These are phyloP conservation scores for Ascosphaera apis DNA, from an alignment of 2,329 filamentous ascomycete species.

Conservation along the genomic window DNA sequence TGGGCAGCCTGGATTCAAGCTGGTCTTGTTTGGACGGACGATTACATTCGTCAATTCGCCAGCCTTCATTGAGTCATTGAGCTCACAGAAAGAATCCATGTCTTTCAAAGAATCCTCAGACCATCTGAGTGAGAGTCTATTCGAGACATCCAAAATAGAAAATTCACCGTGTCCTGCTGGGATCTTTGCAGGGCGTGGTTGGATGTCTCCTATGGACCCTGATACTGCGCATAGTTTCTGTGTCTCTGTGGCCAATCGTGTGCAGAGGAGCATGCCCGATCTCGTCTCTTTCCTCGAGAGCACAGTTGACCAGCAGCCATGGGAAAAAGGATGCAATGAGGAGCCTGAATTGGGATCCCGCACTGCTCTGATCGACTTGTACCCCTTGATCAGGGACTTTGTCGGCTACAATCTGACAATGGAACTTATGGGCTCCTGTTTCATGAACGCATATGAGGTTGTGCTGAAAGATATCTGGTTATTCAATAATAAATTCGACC, in stretches of 20 bases:
- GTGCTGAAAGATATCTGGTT: conserved; percentile 32
- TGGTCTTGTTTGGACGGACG: conserved; percentile 26
- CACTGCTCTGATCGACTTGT: conserved; percentile 22
- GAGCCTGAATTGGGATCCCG: too few species aligned
- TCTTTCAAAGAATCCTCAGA: conserved; percentile 12
- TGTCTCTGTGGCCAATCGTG: conserved; percentile 14
- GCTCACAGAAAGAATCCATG: conserved; percentile 11
- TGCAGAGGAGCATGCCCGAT: conserved; percentile 27
- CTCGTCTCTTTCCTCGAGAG: conserved; percentile 36
- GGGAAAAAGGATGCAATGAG: conserved; percentile 41
- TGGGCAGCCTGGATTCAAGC: conserved; percentile 22
- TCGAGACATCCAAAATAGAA: conserved; percentile 18
- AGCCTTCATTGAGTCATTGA: conserved; percentile 20
- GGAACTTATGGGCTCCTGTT: conserved; percentile 29
- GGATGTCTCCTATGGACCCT: conserved; percentile 20
- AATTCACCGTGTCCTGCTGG: conserved; percentile 13
- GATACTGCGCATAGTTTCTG: conserved; percentile 24
- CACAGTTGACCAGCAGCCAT: conserved; percentile 36
- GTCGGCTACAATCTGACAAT: conserved; percentile 26
- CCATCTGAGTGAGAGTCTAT: conserved; percentile 18
- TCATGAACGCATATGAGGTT: conserved; percentile 28
- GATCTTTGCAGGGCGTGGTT: conserved; percentile 18
- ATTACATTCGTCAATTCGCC: conserved; percentile 29
- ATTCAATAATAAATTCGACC: conserved; percentile 30
- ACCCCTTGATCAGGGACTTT: conserved; percentile 32